Conservation (phyloP, 2,329 filamentous ascomycete genomes). For the Chrysoporthe deuterocubensis region DNA sequence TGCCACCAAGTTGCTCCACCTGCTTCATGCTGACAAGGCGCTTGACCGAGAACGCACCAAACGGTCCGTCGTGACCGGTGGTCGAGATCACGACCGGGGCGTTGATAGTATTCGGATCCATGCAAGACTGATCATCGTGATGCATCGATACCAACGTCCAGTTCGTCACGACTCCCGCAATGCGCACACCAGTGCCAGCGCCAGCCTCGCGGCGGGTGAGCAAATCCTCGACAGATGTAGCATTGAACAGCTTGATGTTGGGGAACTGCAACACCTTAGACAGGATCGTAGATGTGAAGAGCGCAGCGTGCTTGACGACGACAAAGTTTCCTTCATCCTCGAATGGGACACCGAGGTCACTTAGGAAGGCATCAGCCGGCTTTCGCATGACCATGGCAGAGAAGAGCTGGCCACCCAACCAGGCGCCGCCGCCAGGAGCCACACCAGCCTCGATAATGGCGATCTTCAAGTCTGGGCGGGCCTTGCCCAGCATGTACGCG, state of each 20-base stretch:
- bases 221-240: slow-evolving; percentile 87
- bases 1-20: slow-evolving; percentile 83
- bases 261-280: slow-evolving; percentile 82
- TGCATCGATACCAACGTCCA: slow-evolving; percentile 91
- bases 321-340: slow-evolving; percentile 90
- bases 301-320: slow-evolving; percentile 89
- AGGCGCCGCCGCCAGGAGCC: slow-evolving; percentile 85
- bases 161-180: slow-evolving; percentile 92
- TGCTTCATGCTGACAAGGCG: slow-evolving; percentile 86
- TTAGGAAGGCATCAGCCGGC: slow-evolving; percentile 83
- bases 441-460: slow-evolving; percentile 89
- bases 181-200: slow-evolving; percentile 61
- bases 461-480: slow-evolving; percentile 88
- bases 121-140: slow-evolving; percentile 89
- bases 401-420: slow-evolving; percentile 94
- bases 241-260: slow-evolving; percentile 97
- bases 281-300: slow-evolving; percentile 88
- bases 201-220: slow-evolving; percentile 72
- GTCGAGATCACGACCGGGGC: slow-evolving; percentile 86
- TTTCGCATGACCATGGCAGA: slow-evolving; percentile 95
- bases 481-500: slow-evolving; percentile 81
- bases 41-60: slow-evolving; percentile 91
- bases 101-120: slow-evolving; percentile 98
- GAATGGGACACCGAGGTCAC: slow-evolving; percentile 79
- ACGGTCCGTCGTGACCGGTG: slow-evolving; percentile 88